Evolutionary conservation across 148 eudicot species (phyloP).

Genomic region (Rhododendron kiyosumense): DNA sequence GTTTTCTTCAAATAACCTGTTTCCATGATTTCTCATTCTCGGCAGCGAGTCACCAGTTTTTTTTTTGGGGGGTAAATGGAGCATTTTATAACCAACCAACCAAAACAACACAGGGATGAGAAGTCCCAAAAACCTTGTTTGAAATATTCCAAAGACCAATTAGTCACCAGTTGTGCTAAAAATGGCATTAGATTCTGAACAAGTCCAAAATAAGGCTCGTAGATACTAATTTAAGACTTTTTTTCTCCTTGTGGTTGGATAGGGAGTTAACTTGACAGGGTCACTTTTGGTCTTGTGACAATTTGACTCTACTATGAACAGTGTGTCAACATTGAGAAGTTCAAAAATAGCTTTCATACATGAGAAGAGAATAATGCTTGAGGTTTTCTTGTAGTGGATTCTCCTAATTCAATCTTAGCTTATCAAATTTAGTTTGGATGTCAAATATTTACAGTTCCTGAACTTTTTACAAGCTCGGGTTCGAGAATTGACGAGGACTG

Average conservation of each 20-base stretch:
- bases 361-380: not conserved
- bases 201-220: not conserved
- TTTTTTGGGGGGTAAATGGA: no score
- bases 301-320: not conserved
- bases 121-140: no score
- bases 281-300: not conserved
- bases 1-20: not conserved
- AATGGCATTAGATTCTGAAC: not conserved
- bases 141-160: no score
- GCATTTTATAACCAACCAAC: no score
- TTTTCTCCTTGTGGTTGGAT: not conserved
- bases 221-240: not conserved
- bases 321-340: not conserved
- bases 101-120: no score
- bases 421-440: not conserved
- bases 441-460: slow-evolving; percentile 46
- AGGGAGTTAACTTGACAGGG: not conserved
- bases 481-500: slow-evolving; percentile 43
- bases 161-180: not conserved
- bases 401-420: not conserved
- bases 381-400: not conserved
- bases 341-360: not conserved
- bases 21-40: not conserved
- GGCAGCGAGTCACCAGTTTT: not conserved
- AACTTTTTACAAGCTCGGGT: slow-evolving; percentile 64